These are phyloP conservation scores for Dactylellina haptotyla DNA, from an alignment of 2,329 filamentous ascomycete genomes.

Conservation along the genomic window DNA sequence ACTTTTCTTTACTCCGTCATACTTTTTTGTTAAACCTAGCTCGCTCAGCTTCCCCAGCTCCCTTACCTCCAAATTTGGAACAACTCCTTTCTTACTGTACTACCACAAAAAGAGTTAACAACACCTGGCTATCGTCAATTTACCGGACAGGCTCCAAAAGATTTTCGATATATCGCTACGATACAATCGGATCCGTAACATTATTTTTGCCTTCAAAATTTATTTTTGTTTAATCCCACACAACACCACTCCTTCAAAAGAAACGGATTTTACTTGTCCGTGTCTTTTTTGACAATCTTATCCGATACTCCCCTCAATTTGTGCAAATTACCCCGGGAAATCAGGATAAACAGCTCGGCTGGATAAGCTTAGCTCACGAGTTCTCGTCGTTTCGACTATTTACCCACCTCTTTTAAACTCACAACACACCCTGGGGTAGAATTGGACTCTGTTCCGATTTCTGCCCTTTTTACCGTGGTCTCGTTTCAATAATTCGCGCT, in stretches of 20 bases:
- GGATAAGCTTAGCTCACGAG: conserved; percentile 51
- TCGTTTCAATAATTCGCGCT: conserved; percentile 51
- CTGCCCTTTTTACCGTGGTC: conserved; percentile 51
- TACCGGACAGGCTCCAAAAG: conserved; percentile 27
- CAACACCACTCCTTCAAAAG: too few relatives aligned
- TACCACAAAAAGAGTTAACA: background rate
- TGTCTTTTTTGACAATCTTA: conserved; percentile 27
- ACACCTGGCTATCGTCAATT: conserved; percentile 4
- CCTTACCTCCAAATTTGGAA: conserved; percentile 3
- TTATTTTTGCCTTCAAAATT: conserved; percentile 1
- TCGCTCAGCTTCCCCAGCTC: background rate
- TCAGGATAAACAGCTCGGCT: conserved; percentile 52
- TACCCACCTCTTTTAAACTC: conserved; percentile 28
- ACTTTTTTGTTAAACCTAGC: background rate
- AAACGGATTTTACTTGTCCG: conserved; percentile 32
- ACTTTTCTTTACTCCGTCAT: conserved; percentile 6
- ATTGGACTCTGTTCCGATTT: conserved; percentile 52
- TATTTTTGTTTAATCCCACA: background rate
- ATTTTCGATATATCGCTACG: conserved; percentile 10
- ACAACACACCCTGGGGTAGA: conserved; percentile 48
- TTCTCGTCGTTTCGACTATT: conserved; percentile 46
- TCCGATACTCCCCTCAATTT: conserved; percentile 31
- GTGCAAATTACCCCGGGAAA: conserved; percentile 46
- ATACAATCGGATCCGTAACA: background rate
- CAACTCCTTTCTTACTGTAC: background rate